Base-by-base conservation (phyloP, 2,329 filamentous ascomycete genomes). In the Trichophyton benhamiae region DNA sequence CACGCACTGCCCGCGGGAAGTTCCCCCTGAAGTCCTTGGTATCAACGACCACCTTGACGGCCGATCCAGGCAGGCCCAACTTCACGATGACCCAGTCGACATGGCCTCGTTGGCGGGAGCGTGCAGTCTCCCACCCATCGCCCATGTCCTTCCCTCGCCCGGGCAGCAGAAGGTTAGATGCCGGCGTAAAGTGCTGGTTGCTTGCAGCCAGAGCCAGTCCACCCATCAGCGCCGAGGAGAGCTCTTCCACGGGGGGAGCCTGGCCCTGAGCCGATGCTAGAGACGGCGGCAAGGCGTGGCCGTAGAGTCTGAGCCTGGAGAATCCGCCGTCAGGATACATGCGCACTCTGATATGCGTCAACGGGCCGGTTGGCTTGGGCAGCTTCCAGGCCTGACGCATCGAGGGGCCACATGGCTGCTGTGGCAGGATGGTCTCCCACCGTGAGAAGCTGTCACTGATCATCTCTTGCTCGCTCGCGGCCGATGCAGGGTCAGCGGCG, bases 301-400 rank as follows among this genome's bases (percentile, higher is more conserved):
- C 76, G 61, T 77, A 78, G 1, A 77, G 66, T 22, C 76, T 67
- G 33, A 78, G 65, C 38, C 76, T 65, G 3, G 74, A 74, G 63
- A 78, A 75, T 0, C 76, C 76, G 42, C 76, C 76, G 58, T 78
- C 76, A 0, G 76, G 76, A 65, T 75, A 78, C 75, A 77, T 76
- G 49, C 75, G 68, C 44, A 78, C 65, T 27, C 75, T 68, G 7
- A 78, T 71, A 65, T 78, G 76, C 1, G 75, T 78, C 62, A 74
- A 72, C 1, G 74, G 69, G n/a, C 63, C 41, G 0, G 67, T 70
- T 13, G 67, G 70, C 22, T 65, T 65, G 3, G 65, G 62, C 4
- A 77, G 61, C 53, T 68, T 71, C 76, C 76, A 78, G 2, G 72
- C 76, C 41, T 75, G 73, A 22, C 76, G 68, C 67, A 74, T 72